Base-by-base conservation (phyloP, 805 yeast genomes). In the Myxozyma monticola region DNA sequence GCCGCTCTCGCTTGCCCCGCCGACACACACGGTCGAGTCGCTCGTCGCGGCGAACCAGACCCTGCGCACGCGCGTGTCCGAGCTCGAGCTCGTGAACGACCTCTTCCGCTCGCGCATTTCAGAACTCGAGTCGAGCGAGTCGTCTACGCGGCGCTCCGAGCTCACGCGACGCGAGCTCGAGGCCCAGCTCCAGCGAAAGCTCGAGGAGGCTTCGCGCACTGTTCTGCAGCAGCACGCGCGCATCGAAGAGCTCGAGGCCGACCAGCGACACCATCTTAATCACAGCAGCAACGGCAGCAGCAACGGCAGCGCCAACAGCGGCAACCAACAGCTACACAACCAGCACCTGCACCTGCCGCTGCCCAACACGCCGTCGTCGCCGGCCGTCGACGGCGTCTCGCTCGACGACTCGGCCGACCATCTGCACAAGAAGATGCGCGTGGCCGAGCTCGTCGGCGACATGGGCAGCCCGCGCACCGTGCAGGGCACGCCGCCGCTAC, bases 41-140 rank as follows among this genome's bases (percentile, higher is more conserved):
- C 51, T 55, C 12, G 31, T 40, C 12, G 33, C 54, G 8, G 74
- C 70, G 31, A 61, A 68, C 18, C 70, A 71, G 29, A 71, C 68
- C 45, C 70, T 90, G 56, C 79, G 80, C 57, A 87, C 96, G 0
- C 75, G 95, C 51, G 87, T 90, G 20, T 80, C 85, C 10, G 98
- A 91, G 66, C 76, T 91, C 54, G 98, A 91, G 66, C 74, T 90
- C 37, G 96, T 91, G 35, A 90, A 89, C 62, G 97, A 90, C 65
- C 71, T 91, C 51, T 87, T 88, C 71, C 79, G 87, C 60, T 79
- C 91, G 5, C 79, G 95, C 59, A 87, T 91, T 37, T 73, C 78
- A 66, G 96, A 91, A 64, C 73, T 91, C 57, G 96, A 91, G 69
- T 60, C 65, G 12, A 56, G 67, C 1, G 75, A 72, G 50, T 48